Percentiles rank a stretch among this genome's conserved stretches.
phyloP scores from a whole-genome alignment of 163 green algal species.

The Botryococcus braunii region DNA sequence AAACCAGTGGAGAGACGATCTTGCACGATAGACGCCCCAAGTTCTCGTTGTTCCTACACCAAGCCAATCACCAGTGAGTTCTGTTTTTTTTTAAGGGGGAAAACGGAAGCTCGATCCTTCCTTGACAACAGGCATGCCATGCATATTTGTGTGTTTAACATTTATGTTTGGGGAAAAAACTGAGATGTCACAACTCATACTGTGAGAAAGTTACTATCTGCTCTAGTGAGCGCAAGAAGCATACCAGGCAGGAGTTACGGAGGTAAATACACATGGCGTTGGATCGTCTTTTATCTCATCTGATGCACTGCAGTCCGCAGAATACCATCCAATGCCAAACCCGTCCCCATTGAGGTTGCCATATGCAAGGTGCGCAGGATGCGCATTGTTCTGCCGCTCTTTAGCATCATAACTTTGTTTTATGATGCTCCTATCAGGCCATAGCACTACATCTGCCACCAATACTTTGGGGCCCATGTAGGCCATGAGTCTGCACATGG shows the following conservation, averaged over 20 bases:
- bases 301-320: not conserved
- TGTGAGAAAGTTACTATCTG: too few species aligned
- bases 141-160: not conserved
- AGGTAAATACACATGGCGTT: conserved; percentile 85
- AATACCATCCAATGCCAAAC: conserved; percentile 79
- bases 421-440: conserved; percentile 80
- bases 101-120: not conserved
- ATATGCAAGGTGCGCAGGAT: conserved; percentile 67
- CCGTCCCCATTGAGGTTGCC: conserved; percentile 59
- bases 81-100: too few species aligned
- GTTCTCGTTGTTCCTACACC: conserved; percentile 91
- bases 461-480: conserved; percentile 67
- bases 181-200: too few species aligned
- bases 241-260: conserved; percentile 83
- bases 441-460: conserved; percentile 62
- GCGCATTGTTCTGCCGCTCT: conserved; percentile 62
- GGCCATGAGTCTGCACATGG: conserved; percentile 81
- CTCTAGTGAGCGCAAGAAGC: too few species aligned
- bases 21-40: conserved; percentile 80
- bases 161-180: not conserved
- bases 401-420: conserved; percentile 82
- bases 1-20: conserved; percentile 81
- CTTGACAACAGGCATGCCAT: not conserved
- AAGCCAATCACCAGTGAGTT: too few species aligned
- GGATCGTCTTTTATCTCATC: conserved; percentile 30